A percentile compares a stretch with the other conserved stretches of the same genome.
Conservation (phyloP, 257 asterid species). For the Dorcoceras hygrometricum region DNA sequence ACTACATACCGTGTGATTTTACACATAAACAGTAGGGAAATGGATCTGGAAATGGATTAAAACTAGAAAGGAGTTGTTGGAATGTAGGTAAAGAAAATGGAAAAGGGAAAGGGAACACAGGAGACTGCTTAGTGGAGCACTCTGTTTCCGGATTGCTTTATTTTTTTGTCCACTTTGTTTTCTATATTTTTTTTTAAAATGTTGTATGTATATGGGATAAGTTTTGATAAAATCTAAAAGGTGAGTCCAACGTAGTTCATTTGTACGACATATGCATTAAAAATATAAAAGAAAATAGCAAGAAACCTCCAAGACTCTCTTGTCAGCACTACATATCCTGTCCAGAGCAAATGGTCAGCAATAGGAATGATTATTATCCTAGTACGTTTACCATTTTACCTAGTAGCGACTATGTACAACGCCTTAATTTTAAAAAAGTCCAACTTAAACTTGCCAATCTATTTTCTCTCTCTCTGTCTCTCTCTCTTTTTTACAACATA, state of each 20-base stretch:
- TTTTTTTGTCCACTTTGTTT: neutral
- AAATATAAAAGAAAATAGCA: neutral
- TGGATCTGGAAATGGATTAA: conserved; percentile 3
- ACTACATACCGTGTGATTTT: neutral
- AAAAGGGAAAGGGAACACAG: neutral
- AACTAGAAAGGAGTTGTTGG: conserved; percentile 3
- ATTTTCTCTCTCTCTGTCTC: too few species aligned
- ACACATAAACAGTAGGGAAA: neutral
- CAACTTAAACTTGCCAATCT: too few species aligned
- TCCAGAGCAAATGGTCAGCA: neutral
- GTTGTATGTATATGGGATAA: neutral
- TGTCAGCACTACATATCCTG: neutral
- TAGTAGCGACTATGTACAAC: too few species aligned
- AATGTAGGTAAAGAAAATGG: conserved; percentile 8
- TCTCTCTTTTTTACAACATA: too few species aligned
- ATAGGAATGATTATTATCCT: neutral
- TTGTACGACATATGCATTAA: too few species aligned
- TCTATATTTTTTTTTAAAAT: neutral
- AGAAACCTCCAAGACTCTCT: neutral
- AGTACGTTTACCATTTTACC: neutral
- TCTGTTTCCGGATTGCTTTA: conserved; percentile 2
- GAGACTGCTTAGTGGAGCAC: conserved; percentile 12
- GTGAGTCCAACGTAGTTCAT: neutral
- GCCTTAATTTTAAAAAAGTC: too few species aligned
- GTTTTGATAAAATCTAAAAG: neutral